Evolutionary conservation across 1,139 yeast species (phyloP), one percentile per base, ranked within the genome.

Genomic region (Kurtzmaniella natalensis): DNA sequence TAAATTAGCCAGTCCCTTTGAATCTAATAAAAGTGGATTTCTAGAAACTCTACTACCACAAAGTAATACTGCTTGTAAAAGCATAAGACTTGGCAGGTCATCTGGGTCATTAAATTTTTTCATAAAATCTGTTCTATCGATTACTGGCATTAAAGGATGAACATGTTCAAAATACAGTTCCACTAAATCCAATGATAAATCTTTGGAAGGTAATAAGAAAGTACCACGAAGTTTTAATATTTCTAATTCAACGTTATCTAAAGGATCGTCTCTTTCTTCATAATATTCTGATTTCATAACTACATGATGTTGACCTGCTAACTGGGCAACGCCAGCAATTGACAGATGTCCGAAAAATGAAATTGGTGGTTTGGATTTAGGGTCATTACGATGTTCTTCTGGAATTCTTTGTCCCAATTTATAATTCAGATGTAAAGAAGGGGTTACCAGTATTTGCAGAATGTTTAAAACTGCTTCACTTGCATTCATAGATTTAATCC

Each of bases 121-220:
- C 78, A 81, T 72, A 50, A 85, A 85, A 47, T 70, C 70, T 0
- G 77, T 64, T 31, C 81, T 63, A 56, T 83, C 78, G 36, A 85
- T 63, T n/a, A 83, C 73, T 2, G 94, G 94, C 59, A 81, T 74
- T 29, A 75, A 53, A 1, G 88, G 88, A 43, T 82, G 86, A 32
- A 81, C 76, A 41, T 74, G 74, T 36, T 73, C 76, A 48, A 85
- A 85, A 55, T 71, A 85, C 28, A 76, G 64, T 33, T 77, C 69
- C 28, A 85, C 71, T 42, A 81, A 64, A 44, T 77, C 83, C 45
- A 75, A 75, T 37, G 85, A 72, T 13, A 82, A 62, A 29, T 72
- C 78, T 30, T 70, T 62, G 18, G 78, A 72, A 1, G 94, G 94
- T 27, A 84, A 55, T 31, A 74, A 58, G 48, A 84, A 83, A 4